These are phyloP conservation scores for Pseudonitzschia pungens DNA, from an alignment of 108 stramenopile genomes.

Conservation along the genomic window DNA sequence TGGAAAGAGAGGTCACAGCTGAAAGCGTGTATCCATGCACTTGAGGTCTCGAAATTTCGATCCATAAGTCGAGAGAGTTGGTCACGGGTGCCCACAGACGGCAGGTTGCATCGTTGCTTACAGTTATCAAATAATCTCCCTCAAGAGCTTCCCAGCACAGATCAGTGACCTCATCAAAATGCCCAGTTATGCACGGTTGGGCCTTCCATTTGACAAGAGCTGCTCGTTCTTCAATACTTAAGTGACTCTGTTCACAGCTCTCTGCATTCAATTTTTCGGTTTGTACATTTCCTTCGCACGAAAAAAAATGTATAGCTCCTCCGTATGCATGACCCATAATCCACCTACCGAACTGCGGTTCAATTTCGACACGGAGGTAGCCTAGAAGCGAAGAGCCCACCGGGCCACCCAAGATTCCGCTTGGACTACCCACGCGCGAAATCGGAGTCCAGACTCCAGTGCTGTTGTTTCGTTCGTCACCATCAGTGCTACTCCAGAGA, in stretches of 20 bases:
- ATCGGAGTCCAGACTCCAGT: slow-evolving; percentile 78
- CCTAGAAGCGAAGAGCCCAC: slow-evolving; percentile 79
- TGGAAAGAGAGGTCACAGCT: slow-evolving; percentile 63
- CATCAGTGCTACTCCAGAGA: slow-evolving; percentile 55
- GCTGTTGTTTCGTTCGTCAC: background rate
- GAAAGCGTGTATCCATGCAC: slow-evolving; percentile 88
- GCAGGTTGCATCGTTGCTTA: slow-evolving; percentile 81
- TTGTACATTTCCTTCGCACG: slow-evolving; percentile 13
- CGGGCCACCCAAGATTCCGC: slow-evolving; percentile 82
- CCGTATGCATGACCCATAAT: slow-evolving; percentile 87
- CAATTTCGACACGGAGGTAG: slow-evolving; percentile 57
- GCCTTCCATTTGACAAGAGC: slow-evolving; percentile 61
- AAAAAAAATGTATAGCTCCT: slow-evolving; percentile 69
- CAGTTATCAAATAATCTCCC: slow-evolving; percentile 79
- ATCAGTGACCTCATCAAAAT: slow-evolving; percentile 75
- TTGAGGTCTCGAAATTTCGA: slow-evolving; percentile 83
- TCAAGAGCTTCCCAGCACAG: slow-evolving; percentile 71
- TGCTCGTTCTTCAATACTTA: slow-evolving; percentile 44
- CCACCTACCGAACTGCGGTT: slow-evolving; percentile 38
- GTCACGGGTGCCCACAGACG: slow-evolving; percentile 72
- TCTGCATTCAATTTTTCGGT: background rate
- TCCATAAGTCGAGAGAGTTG: slow-evolving; percentile 42
- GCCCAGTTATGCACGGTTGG: slow-evolving; percentile 79
- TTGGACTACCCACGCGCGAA: slow-evolving; percentile 85
- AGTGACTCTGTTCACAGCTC: slow-evolving; percentile 6